Evolutionary conservation across 345 rosid species (phyloP).

Genomic region (Lepidium aucheri): DNA sequence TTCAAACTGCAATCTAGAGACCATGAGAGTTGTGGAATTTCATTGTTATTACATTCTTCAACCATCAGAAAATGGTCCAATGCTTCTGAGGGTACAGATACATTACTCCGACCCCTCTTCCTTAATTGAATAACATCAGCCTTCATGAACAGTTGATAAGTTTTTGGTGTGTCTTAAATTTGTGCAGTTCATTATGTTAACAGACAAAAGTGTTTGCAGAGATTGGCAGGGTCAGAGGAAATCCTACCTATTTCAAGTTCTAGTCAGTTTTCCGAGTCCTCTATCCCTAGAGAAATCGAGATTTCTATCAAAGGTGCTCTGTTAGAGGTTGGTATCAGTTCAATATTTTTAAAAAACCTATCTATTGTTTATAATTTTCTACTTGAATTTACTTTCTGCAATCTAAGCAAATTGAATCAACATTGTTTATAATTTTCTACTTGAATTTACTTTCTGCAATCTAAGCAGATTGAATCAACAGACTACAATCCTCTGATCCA

Average conservation of each 20-base stretch:
- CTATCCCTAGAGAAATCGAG: slow-evolving; percentile 49
- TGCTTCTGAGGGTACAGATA: slow-evolving; percentile 77
- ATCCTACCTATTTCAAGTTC: slow-evolving; percentile 43
- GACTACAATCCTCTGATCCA: slow-evolving; percentile 71
- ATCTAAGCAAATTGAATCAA: slow-evolving; percentile 47
- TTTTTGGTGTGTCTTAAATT: background rate
- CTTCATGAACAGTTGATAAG: background rate
- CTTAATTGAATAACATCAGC: background rate
- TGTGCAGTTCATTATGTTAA: slow-evolving; percentile 14
- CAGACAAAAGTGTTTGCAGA: slow-evolving; percentile 43
- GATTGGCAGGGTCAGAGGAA: slow-evolving; percentile 76
- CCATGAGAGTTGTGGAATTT: slow-evolving; percentile 47
- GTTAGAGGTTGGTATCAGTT: slow-evolving; percentile 36
- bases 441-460: background rate
- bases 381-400: background rate
- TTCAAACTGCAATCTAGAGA: slow-evolving; percentile 58
- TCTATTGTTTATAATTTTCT: background rate
- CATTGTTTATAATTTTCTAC: too few relatives aligned
- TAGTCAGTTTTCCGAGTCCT: slow-evolving; percentile 36
- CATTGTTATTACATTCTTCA: slow-evolving; percentile 75
- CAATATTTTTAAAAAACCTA: background rate
- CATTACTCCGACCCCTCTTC: background rate
- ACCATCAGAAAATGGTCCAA: slow-evolving; percentile 78
- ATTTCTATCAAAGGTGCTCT: slow-evolving; percentile 47
- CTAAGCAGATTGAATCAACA: slow-evolving; percentile 51